Percentiles rank a stretch among this genome's conserved stretches.
phyloP scores from a whole-genome alignment of 305 asterid genomes.

The Striga hermonthica region DNA sequence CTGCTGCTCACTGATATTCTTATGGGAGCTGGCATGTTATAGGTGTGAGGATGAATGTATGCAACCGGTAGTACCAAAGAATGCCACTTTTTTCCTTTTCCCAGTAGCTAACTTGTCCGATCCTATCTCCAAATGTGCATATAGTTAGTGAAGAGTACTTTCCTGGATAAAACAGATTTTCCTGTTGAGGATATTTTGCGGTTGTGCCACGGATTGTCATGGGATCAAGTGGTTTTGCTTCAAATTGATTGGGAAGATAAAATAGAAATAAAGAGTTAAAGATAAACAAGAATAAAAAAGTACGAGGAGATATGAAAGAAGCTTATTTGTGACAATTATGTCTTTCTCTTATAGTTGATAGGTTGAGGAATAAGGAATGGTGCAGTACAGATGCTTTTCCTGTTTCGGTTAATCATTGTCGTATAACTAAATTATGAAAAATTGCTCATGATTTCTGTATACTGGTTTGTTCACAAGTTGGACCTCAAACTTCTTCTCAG shows the following conservation, averaged over 20 bases:
- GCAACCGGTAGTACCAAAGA: too few species aligned
- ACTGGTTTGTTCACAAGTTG: not conserved
- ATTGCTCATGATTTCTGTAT: not conserved
- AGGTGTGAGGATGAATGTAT: too few species aligned
- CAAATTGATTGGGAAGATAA: not conserved
- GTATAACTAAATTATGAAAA: not conserved
- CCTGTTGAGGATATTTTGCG: too few species aligned
- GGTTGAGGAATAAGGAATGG: not conserved
- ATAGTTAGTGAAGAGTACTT: not conserved
- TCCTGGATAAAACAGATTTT: not conserved
- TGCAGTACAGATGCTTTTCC: not conserved
- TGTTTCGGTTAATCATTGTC: not conserved
- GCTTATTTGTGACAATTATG: not conserved
- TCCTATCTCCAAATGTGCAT: not conserved
- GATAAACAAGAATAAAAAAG: too few species aligned
- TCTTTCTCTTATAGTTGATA: not conserved
- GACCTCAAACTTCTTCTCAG: not conserved
- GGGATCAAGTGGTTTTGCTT: not conserved
- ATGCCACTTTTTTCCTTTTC: too few species aligned
- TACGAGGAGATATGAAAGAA: not conserved
- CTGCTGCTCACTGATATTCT: too few species aligned
- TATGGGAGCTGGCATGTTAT: too few species aligned
- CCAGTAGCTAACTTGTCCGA: too few species aligned
- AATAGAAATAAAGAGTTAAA: not conserved
- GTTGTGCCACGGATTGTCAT: too few species aligned